Percentiles rank a stretch among this genome's conserved stretches.
Conservation (phyloP, 164 flowering plant genomes). For the Macadamia integrifolia region DNA sequence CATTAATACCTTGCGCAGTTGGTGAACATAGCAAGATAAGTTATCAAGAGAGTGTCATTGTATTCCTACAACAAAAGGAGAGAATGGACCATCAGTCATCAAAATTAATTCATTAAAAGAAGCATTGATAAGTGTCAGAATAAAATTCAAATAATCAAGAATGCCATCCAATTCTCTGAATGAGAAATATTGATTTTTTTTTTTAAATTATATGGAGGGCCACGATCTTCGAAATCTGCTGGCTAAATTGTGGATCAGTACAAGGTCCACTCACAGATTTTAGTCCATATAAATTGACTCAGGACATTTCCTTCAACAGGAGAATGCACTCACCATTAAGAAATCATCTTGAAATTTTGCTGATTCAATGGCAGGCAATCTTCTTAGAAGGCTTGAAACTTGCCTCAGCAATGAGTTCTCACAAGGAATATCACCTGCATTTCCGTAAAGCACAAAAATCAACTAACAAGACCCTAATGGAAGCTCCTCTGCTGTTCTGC, state of each 20-base stretch:
- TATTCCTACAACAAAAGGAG: constrained; percentile 55
- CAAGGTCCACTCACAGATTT: too few species aligned
- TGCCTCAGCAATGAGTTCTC: constrained; percentile 85
- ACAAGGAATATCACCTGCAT: constrained; percentile 75
- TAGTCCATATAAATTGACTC: too few species aligned
- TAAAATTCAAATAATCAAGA: not conserved
- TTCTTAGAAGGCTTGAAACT: constrained; percentile 86
- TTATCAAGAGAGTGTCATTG: constrained; percentile 77
- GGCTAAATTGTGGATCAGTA: not conserved
- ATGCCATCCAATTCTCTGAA: too few species aligned
- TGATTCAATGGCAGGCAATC: constrained; percentile 88
- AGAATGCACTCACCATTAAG: constrained; percentile 63
- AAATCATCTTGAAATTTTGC: constrained; percentile 93
- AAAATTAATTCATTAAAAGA: not conserved
- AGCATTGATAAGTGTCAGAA: not conserved
- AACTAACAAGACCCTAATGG: not conserved
- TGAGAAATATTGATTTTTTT: too few species aligned
- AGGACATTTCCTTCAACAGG: too few species aligned
- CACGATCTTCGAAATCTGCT: not conserved
- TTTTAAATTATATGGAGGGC: too few species aligned
- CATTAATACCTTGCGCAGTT: constrained; percentile 78
- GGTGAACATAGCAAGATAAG: constrained; percentile 92
- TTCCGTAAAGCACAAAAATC: not conserved
- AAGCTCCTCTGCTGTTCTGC: not conserved
- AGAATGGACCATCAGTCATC: not conserved